phyloP scores from a whole-genome alignment of 768 basidiomycete genomes.

The Pulveroboletus sp. region DNA sequence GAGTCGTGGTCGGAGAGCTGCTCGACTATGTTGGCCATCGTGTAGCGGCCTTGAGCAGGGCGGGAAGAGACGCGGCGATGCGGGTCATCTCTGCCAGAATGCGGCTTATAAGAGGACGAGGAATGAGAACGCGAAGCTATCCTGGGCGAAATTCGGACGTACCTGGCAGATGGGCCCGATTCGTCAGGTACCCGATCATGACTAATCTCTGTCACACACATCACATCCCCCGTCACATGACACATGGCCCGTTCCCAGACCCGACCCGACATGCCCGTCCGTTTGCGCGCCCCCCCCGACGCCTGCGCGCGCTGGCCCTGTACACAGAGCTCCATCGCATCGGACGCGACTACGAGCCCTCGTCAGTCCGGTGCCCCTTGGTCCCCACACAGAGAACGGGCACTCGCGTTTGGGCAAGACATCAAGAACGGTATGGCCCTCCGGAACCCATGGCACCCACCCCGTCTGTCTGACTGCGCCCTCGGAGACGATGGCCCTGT shows the following conservation, averaged over 20 bases:
- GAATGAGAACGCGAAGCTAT: background rate
- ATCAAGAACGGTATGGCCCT: conserved; percentile 70
- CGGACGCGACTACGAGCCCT: conserved; percentile 77
- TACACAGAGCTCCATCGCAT: conserved; percentile 83
- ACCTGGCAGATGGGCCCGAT: conserved; percentile 27
- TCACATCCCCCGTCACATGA: no score
- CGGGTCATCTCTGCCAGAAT: background rate
- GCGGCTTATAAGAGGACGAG: conserved; percentile 8
- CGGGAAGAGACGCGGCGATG: background rate
- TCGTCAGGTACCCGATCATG: background rate
- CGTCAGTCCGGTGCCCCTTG: conserved; percentile 42
- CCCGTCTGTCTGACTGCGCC: conserved; percentile 7
- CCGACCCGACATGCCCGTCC: no score
- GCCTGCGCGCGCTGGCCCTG: conserved; percentile 60
- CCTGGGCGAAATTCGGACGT: no score
- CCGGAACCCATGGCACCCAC: no score
- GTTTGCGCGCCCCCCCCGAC: no score
- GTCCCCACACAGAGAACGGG: conserved; percentile 53
- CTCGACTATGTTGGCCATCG: conserved; percentile 22
- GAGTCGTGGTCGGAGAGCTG: conserved; percentile 29
- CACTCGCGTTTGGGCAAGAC: conserved; percentile 71
- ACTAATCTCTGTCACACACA: background rate
- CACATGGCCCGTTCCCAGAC: background rate
- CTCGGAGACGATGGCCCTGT: conserved; percentile 78
- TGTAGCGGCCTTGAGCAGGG: background rate